phyloP scores from a whole-genome alignment of 306 rosid species.

The Morella rubra region DNA sequence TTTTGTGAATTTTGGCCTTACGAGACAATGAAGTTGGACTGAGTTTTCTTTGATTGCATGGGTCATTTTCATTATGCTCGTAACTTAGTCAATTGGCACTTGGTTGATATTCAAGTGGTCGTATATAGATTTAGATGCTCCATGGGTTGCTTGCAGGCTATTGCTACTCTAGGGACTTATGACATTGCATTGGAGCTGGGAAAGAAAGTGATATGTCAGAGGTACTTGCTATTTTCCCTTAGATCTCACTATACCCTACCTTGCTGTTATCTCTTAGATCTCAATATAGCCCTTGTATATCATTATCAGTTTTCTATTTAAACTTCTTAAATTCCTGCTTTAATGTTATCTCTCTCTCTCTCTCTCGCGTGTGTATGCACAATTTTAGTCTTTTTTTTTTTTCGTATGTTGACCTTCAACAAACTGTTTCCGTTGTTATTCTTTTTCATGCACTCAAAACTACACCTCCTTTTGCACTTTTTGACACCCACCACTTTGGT shows the following conservation, averaged over 20 bases:
- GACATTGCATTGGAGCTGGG: slow-evolving; percentile 90
- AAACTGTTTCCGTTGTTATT: neutral
- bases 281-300: neutral
- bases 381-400: neutral
- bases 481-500: neutral
- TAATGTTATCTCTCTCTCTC: neutral
- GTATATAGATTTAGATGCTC: neutral
- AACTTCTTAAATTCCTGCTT: neutral
- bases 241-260: neutral
- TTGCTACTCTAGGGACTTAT: slow-evolving; percentile 93
- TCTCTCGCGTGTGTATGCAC: too few relatives aligned
- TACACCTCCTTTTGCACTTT: neutral
- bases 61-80: neutral
- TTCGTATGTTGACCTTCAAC: neutral
- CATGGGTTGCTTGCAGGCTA: slow-evolving; percentile 54
- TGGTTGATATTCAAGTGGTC: slow-evolving; percentile 2
- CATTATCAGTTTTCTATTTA: neutral
- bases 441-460: neutral
- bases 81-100: slow-evolving; percentile 14
- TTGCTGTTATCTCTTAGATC: too few relatives aligned
- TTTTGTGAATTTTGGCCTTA: slow-evolving; percentile 5
- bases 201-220: slow-evolving; percentile 87
- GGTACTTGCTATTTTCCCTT: slow-evolving; percentile 50
- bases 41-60: neutral
- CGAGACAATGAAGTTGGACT: slow-evolving; percentile 8